Evolutionary conservation across 1,139 yeast genomes (phyloP).

Genomic region (Protomyces macrosporus): DNA sequence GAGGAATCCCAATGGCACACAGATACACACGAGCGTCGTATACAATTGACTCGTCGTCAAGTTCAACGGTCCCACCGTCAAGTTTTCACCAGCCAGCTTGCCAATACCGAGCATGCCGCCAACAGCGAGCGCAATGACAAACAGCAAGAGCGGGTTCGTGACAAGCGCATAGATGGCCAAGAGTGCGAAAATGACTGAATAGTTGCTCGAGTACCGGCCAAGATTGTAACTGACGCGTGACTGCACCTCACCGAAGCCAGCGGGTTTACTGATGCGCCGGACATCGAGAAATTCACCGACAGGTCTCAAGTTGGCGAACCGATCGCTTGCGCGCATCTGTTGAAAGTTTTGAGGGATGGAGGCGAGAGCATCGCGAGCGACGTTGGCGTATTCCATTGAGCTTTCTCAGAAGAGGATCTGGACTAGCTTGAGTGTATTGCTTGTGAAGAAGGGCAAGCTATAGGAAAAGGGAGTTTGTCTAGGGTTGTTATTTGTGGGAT

Average conservation of each 20-base stretch:
- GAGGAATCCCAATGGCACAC: constrained; percentile 77
- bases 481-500: too few relatives aligned
- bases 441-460: too few relatives aligned
- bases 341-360: constrained; percentile 12
- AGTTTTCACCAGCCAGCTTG: constrained; percentile 73
- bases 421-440: too few relatives aligned
- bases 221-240: constrained; percentile 80
- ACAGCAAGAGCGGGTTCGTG: constrained; percentile 75
- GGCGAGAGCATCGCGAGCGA: constrained; percentile 22
- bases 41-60: constrained; percentile 79
- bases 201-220: constrained; percentile 83
- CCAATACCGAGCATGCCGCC: constrained; percentile 76
- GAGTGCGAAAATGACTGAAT: constrained; percentile 65
- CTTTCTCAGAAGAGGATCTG: too few relatives aligned
- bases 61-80: constrained; percentile 45
- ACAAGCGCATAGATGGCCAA: constrained; percentile 67
- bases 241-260: constrained; percentile 82
- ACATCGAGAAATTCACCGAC: constrained; percentile 87
- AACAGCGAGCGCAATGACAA: constrained; percentile 55
- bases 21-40: constrained; percentile 43
- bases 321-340: constrained; percentile 18
- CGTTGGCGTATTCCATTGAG: constrained; percentile 20
- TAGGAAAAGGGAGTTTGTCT: too few relatives aligned
- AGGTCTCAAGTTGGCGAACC: constrained; percentile 70
- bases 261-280: constrained; percentile 84